Base-by-base conservation (phyloP, 1,284 basidiomycete genomes). In the Irpex sp. region DNA sequence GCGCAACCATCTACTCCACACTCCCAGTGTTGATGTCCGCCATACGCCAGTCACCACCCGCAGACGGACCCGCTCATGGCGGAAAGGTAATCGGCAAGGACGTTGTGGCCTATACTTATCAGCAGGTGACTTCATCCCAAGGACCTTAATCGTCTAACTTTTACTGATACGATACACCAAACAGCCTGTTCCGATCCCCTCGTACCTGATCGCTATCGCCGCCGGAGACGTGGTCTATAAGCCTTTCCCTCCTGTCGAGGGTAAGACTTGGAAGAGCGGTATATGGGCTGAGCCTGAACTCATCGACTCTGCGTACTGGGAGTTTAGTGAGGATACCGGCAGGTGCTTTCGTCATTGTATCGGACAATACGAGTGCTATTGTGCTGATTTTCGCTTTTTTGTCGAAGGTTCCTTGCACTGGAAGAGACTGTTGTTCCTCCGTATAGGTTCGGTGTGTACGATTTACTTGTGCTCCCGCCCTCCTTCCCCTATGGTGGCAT, bases 401-500 rank as follows among this genome's bases (percentile, higher is more conserved):
- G 34, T 5, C 7, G 7, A 36, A 63, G 91, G 69, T 95, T 93
- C 76, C 77, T 97, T 67, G 81, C 83, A 0, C 83, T 82, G 8
- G 94, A 93, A 57, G 95, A 97, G 74, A 79, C 82, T 40, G 75
- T 95, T 48, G 83, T 93, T 1, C 85, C 83, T 0, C 80, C 85
- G 0, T 99, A 98, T 75, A 81, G 82, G 58, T 98, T 97, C 78
- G 92, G 92, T 1, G 89, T 96, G 3, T 98, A 96, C 72, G 96
- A 98, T 74, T 77, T 96, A 5, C 81, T 98, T 38, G 92, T 98
- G n/a, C 81, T 98, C 5, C 97, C 97, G 0, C 91, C 94, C 13
- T 92, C 92, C 0, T 98, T 98, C 82, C 96, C 96, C 0, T 98
- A 92, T 73, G 92, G 93, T 40, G 93, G 93, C 67, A 91, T 93